Conservation (phyloP, 2,329 filamentous ascomycete species). For the Penicillium sp. region DNA sequence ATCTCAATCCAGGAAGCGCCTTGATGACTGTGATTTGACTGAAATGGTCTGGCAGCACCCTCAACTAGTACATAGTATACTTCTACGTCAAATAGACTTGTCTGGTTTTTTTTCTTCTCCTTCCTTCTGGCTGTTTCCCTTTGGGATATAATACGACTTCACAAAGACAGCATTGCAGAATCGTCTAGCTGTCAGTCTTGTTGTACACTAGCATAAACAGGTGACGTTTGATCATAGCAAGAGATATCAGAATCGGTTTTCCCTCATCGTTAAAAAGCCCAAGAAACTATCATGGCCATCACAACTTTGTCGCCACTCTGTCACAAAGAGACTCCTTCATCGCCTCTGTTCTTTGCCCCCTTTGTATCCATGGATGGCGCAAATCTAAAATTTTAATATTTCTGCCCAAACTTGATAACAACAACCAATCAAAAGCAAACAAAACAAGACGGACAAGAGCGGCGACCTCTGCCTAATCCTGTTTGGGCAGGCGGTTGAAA, state of each 20-base stretch:
- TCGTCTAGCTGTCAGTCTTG: too few relatives aligned
- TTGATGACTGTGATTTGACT: neutral
- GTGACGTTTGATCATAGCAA: too few relatives aligned
- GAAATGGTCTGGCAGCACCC: neutral
- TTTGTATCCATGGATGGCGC: conserved; percentile 2
- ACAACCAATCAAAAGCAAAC: neutral
- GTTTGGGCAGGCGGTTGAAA: conserved; percentile 3
- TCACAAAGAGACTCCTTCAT: neutral
- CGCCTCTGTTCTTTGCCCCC: conserved; percentile 4
- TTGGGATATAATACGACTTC: too few relatives aligned
- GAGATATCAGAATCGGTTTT: too few relatives aligned
- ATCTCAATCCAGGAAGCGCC: neutral
- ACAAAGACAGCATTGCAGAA: too few relatives aligned
- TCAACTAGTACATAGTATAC: too few relatives aligned
- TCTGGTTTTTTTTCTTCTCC: too few relatives aligned
- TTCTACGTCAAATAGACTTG: too few relatives aligned
- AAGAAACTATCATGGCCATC: too few relatives aligned
- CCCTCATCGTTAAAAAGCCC: too few relatives aligned
- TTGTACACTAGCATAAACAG: too few relatives aligned
- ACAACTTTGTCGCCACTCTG: neutral
- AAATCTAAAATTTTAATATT: neutral
- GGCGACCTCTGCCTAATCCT: neutral
- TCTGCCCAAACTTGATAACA: neutral
- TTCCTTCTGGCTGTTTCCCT: too few relatives aligned
- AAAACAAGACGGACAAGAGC: neutral